phyloP scores from a whole-genome alignment of 2,329 filamentous ascomycete genomes.

The Neofusicoccum laricinum region DNA sequence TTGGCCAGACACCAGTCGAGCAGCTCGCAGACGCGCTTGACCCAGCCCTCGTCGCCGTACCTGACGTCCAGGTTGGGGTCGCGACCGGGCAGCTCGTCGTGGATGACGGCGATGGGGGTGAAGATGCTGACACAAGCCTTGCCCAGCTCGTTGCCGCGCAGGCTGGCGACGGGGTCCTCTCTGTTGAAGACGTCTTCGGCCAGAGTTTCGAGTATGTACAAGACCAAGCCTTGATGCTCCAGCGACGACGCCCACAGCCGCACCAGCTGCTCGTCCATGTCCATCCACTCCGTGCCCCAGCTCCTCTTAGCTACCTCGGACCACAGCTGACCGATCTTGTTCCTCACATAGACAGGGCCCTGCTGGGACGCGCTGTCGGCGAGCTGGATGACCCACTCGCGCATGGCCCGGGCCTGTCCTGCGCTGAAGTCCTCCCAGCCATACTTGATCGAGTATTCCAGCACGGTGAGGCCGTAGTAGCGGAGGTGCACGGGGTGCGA shows the following conservation, averaged over 20 bases:
- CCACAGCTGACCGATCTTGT: slow-evolving; percentile 94
- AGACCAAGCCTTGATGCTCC: slow-evolving; percentile 78
- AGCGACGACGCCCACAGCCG: slow-evolving; percentile 68
- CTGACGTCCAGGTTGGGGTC: slow-evolving; percentile 68
- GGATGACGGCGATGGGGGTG: slow-evolving; percentile 72
- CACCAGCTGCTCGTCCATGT: slow-evolving; percentile 85
- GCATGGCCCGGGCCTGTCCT: slow-evolving; percentile 66
- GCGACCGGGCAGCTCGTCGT: slow-evolving; percentile 72
- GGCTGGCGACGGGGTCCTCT: slow-evolving; percentile 80
- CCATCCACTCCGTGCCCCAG: slow-evolving; percentile 90
- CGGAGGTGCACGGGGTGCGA: slow-evolving; percentile 77
- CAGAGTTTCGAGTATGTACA: slow-evolving; percentile 84
- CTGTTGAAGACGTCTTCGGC: slow-evolving; percentile 93
- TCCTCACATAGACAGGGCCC: slow-evolving; percentile 80
- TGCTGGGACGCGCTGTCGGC: slow-evolving; percentile 66
- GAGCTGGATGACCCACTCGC: slow-evolving; percentile 75
- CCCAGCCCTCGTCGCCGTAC: slow-evolving; percentile 81
- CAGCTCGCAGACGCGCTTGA: slow-evolving; percentile 71
- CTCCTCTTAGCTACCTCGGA: slow-evolving; percentile 88
- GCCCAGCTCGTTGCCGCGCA: slow-evolving; percentile 80
- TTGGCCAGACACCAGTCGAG: slow-evolving; percentile 70
- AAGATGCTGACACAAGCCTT: slow-evolving; percentile 92
- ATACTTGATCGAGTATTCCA: slow-evolving; percentile 87
- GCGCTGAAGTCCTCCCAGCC: slow-evolving; percentile 71
- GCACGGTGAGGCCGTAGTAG: slow-evolving; percentile 88